A percentile compares a stretch with the other conserved stretches of the same genome.
Conservation (phyloP, 345 rosid genomes). For the Boechera retrofracta region DNA sequence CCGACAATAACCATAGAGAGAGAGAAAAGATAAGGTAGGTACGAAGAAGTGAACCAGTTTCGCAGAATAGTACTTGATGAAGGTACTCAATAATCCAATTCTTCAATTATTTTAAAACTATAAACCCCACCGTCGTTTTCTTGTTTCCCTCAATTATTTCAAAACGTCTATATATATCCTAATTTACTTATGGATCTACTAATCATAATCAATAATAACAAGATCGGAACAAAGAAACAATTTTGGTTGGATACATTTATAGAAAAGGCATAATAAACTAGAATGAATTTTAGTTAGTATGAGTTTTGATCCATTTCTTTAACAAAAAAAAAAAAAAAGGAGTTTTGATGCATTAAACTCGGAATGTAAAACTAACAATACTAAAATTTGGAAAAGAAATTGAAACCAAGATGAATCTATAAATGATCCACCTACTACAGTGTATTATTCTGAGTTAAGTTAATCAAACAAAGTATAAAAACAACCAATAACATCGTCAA, state of each 20-base stretch:
- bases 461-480: constrained; percentile 31
- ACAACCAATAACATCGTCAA: constrained; percentile 31
- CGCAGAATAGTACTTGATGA: constrained; percentile 33
- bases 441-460: constrained; percentile 35
- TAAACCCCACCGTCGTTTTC: constrained; percentile 45
- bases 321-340: too few species aligned
- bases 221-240: neutral
- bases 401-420: constrained; percentile 26
- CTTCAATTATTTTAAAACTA: constrained; percentile 29
- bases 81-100: constrained; percentile 39
- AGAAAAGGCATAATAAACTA: neutral
- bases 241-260: constrained; percentile 1
- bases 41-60: constrained; percentile 37
- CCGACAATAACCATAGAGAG: constrained; percentile 35
- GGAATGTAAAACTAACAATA: constrained; percentile 4
- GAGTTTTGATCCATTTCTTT: constrained; percentile 1
- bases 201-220: constrained; percentile 17
- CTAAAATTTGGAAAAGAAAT: neutral
- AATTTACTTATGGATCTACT: neutral
- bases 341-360: neutral
- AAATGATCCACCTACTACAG: constrained; percentile 33
- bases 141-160: constrained; percentile 47
- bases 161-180: constrained; percentile 30
- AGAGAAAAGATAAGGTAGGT: constrained; percentile 33
- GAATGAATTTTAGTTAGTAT: neutral